phyloP scores from a whole-genome alignment of 1,284 basidiomycete genomes.

The Puccinia novopanici region DNA sequence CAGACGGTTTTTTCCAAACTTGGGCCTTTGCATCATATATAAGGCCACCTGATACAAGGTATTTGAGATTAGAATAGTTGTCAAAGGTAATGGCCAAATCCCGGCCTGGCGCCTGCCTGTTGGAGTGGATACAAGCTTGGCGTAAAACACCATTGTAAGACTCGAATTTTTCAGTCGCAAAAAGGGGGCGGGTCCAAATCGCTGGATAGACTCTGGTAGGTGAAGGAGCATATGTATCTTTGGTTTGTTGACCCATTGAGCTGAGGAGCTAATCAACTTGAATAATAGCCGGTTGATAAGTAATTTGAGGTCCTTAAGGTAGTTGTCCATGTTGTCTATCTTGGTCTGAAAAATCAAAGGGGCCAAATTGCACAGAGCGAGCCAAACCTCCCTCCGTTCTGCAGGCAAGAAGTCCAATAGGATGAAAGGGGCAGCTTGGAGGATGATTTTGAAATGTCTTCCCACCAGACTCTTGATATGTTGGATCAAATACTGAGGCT shows the following conservation, averaged over 20 bases:
- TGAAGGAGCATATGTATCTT: neutral
- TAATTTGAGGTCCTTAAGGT: neutral
- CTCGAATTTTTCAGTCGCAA: conserved; percentile 7
- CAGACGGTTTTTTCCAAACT: too few relatives aligned
- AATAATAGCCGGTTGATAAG: conserved; percentile 59
- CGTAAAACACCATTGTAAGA: conserved; percentile 6
- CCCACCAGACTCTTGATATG: conserved; percentile 60
- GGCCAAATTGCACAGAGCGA: conserved; percentile 57
- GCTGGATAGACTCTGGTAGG: conserved; percentile 49
- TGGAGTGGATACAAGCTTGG: conserved; percentile 9
- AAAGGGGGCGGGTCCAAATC: neutral
- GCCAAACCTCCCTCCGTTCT: conserved; percentile 57
- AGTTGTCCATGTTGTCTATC: conserved; percentile 57
- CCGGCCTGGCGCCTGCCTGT: neutral
- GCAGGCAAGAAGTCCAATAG: conserved; percentile 57
- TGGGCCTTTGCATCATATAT: too few relatives aligned
- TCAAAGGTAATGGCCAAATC: neutral
- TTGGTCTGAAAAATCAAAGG: conserved; percentile 60
- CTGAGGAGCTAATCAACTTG: conserved; percentile 56
- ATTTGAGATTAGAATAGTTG: too few relatives aligned
- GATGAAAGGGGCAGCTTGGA: conserved; percentile 61
- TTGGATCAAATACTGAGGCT: conserved; percentile 55
- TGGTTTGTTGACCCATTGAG: conserved; percentile 33
- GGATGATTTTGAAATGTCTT: conserved; percentile 59
- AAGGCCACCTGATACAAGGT: too few relatives aligned